Base-by-base conservation (phyloP, 768 basidiomycete species). In the Leccinellum luteum region DNA sequence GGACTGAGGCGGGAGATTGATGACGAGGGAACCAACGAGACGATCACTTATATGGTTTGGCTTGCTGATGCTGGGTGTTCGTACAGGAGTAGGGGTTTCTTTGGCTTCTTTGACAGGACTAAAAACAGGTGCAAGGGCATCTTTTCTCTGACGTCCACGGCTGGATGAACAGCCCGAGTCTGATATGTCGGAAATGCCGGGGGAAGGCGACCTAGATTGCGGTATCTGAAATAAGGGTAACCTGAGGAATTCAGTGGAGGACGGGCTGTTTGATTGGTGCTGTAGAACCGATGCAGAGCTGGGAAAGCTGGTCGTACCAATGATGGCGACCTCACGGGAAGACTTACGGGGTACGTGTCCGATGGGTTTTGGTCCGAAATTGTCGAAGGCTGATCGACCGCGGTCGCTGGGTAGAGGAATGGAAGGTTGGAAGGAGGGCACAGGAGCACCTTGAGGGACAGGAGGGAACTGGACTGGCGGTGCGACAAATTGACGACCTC, bases 1-100 rank as follows among this genome's bases (percentile, higher is more conserved):
- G 28, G 69, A 67, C 21, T 73, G 66, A 55, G 75, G 74, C 52
- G 71, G 73, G 53, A 86, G 67, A 56, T 74, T 80, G 60, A 85
- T 74, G 31, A 87, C 75, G 14, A 87, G 78, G 41, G 87, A 86
- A 32, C 81, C 80, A 50, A 85, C 85, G 43, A 89, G 85, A 34
- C 82, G 84, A 38, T 78, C 73, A 60, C 75, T 75, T 57, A 87
- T 79, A 58, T 83, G 78, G 65, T 87, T 87, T 56, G 73, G 73
- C 61, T 86, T 77, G 47, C 87, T 86, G 61, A 87, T 85, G 60
- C 75, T 79, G 23, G 86, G 86, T 23, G 87, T 89, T 32, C 78
- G 69, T 58, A 82, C 65, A 62, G 70, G 68, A 55, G 63, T 63
- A 58, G 60, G 48, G 45, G 57, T 27, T 56, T 68, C 64, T 49